Conservation (phyloP, 768 basidiomycete species). For the Rhodotorula graminis region DNA sequence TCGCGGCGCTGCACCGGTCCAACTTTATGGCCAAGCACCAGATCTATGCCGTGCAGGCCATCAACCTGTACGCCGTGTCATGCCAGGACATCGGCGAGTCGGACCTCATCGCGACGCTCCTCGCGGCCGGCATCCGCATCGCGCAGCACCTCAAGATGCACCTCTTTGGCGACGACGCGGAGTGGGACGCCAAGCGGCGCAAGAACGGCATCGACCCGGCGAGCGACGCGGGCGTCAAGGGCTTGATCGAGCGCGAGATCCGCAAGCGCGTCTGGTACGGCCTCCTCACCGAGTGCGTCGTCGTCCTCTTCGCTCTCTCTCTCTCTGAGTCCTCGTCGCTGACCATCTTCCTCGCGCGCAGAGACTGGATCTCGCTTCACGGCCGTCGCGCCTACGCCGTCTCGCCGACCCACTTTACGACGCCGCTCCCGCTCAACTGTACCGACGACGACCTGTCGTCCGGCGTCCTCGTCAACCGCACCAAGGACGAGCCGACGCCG, state of each 20-base stretch:
- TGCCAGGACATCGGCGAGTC: conserved; percentile 33
- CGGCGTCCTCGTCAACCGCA: conserved; percentile 16
- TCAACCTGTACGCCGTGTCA: conserved; percentile 23
- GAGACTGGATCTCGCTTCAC: conserved; percentile 29
- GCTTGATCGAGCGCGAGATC: conserved; percentile 30
- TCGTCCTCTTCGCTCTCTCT: neutral
- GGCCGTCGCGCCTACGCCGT: conserved; percentile 24
- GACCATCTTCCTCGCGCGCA: neutral
- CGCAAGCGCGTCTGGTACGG: conserved; percentile 35
- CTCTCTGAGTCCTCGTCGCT: no score
- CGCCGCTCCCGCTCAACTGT: conserved; percentile 35
- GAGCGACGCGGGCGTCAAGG: conserved; percentile 24
- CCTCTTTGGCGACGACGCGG: conserved; percentile 23
- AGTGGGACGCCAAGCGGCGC: conserved; percentile 26
- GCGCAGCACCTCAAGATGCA: conserved; percentile 35
- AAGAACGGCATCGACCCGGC: conserved; percentile 27
- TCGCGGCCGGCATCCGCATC: conserved; percentile 30
- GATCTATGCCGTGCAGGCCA: conserved; percentile 22
- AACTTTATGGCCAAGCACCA: conserved; percentile 32
- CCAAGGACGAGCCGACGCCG: conserved; percentile 25
- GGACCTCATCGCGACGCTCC: conserved; percentile 34
- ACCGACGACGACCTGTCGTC: conserved; percentile 28
- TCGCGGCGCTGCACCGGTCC: conserved; percentile 24
- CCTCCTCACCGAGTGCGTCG: conserved; percentile 22
- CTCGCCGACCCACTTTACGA: conserved; percentile 24